Evolutionary conservation across 768 basidiomycete species (phyloP).

Genomic region (Psilocybe sp.): DNA sequence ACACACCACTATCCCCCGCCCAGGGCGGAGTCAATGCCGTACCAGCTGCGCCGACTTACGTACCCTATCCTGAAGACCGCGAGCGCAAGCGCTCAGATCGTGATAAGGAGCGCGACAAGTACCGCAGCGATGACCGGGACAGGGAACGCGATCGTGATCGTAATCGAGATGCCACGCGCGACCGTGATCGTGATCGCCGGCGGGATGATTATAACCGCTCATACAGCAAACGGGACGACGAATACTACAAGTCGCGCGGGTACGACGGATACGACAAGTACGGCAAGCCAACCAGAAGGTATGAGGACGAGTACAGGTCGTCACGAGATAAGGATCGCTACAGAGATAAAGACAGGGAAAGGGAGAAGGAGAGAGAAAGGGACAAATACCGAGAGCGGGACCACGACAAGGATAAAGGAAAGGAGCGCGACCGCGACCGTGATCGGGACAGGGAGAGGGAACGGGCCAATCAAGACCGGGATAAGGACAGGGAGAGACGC

Average conservation of each 20-base stretch:
- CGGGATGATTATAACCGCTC: constrained; percentile 6
- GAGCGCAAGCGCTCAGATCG: constrained; percentile 10
- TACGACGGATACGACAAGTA: constrained; percentile 14
- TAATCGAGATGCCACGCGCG: not conserved
- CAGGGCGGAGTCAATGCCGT: constrained; percentile 15
- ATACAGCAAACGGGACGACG: constrained; percentile 8
- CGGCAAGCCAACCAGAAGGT: constrained; percentile 13
- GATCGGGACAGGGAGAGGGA: constrained; percentile 10
- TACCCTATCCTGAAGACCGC: constrained; percentile 14
- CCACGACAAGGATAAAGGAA: constrained; percentile 11
- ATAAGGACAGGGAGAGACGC: constrained; percentile 11
- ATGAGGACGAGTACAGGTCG: constrained; percentile 20
- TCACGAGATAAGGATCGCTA: constrained; percentile 12
- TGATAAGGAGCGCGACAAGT: constrained; percentile 12
- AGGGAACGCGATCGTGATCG: constrained; percentile 11
- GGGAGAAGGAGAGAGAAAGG: constrained; percentile 14
- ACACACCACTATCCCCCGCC: constrained; percentile 16
- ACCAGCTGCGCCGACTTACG: constrained; percentile 16
- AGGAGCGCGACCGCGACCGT: constrained; percentile 3
- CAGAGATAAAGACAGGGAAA: constrained; percentile 7
- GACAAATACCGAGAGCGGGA: constrained; percentile 12
- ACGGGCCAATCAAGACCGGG: constrained; percentile 6
- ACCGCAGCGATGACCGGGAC: constrained; percentile 17
- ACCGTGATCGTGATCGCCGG: constrained; percentile 19
- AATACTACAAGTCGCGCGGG: constrained; percentile 10